Evolutionary conservation across 2,329 filamentous ascomycete species (phyloP), one percentile per base, ranked within the genome.

Genomic region (Colletotrichum viniferum): DNA sequence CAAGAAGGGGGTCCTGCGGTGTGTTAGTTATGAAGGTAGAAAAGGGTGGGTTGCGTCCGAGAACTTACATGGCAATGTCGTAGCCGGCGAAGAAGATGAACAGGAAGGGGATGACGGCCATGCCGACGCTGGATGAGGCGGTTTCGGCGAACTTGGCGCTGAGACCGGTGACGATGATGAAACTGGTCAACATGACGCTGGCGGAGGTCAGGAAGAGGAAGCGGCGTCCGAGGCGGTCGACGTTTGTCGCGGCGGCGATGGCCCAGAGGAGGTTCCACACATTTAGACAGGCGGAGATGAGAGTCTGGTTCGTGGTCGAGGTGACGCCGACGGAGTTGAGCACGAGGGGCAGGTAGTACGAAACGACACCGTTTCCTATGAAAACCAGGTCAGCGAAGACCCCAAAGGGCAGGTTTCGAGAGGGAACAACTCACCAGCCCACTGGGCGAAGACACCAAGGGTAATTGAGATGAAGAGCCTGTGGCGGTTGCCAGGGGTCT

Each of bases 21-120:
- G 8, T 32, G 38, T 58, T 18, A 28, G 16, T 9, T 14, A 38
- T 14, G 48, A 24, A 24, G 13, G 24, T 9, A 16, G 36, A 38
- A 38, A 24, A 4, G 24, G 24, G 24, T 24, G 24, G 24, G 24
- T 24, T 24, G 24, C 24, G 24, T 24, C 24, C 24, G 10, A 8
- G n/a, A 7, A 61, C 71, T 74, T 61, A 74, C 71, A 74, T 74
- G 52, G 76, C 76, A 0, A 77, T 66, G 32, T 77, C 76, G 43
- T 77, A 77, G 70, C 81, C 82, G 69, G 82, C 81, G 56, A 82
- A 85, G 21, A 83, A 86, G n/a, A 85, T 81, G 60, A 86, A 87
- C 1, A 87, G 79, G 36, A 84, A 84, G 1, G 81, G 80, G 8
- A 86, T 80, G 1, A 85, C 83, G 0, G 78, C 79, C 6, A 73